phyloP scores from a whole-genome alignment of 106 monocot species.

The Vanilla planifolia region DNA sequence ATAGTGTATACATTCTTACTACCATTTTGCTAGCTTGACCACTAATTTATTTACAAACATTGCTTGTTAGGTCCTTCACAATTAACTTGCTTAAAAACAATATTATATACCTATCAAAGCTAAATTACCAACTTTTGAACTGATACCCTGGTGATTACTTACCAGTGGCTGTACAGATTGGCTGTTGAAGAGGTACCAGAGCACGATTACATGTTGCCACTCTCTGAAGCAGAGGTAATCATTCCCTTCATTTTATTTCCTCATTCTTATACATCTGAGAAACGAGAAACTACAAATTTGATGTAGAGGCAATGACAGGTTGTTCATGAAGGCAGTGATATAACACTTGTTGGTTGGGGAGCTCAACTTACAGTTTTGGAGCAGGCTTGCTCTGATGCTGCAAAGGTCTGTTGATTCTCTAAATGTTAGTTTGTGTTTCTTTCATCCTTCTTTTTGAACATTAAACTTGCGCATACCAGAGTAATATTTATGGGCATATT shows the following conservation, averaged over 20 bases:
- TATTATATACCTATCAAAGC: too few relatives aligned
- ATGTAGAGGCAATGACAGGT: slow-evolving; percentile 33
- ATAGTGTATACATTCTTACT: too few relatives aligned
- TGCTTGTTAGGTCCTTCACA: too few relatives aligned
- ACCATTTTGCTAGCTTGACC: too few relatives aligned
- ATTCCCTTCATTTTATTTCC: slow-evolving; percentile 3
- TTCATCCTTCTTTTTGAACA: too few relatives aligned
- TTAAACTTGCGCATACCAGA: too few relatives aligned
- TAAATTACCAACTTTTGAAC: too few relatives aligned
- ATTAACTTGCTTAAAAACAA: too few relatives aligned
- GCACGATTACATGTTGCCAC: slow-evolving; percentile 83
- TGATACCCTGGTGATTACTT: neutral
- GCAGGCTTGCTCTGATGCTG: slow-evolving; percentile 86
- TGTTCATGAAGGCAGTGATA: slow-evolving; percentile 81
- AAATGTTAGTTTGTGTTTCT: too few relatives aligned
- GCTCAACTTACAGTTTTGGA: slow-evolving; percentile 86
- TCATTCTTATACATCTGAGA: slow-evolving; percentile 2
- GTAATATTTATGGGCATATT: too few relatives aligned
- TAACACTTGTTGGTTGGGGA: slow-evolving; percentile 98
- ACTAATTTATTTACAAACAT: too few relatives aligned
- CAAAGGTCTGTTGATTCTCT: slow-evolving; percentile 71
- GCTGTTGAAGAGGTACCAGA: slow-evolving; percentile 98
- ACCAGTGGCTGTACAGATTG: slow-evolving; percentile 84
- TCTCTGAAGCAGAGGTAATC: slow-evolving; percentile 87
- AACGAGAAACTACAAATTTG: neutral